Percentiles rank a stretch among this genome's conserved stretches.
Evolutionary conservation across 208 protist genomes (phyloP).

Genomic region (Wallacemonas sp.): DNA sequence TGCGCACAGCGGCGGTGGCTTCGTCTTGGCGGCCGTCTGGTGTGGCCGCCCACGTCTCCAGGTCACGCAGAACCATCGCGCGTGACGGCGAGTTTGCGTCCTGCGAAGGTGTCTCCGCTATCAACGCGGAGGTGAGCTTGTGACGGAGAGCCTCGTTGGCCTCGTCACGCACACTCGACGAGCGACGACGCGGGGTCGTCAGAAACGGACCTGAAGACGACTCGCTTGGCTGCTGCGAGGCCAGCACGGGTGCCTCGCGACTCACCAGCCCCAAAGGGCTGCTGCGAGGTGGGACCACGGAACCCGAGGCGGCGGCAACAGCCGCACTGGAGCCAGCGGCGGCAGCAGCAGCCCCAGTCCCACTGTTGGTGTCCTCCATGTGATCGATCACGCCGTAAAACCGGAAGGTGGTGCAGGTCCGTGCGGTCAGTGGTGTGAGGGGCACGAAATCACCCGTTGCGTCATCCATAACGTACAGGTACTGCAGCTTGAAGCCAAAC

Average conservation of each 20-base stretch:
- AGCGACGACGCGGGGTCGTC: conserved; percentile 1
- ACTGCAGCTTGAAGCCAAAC: conserved; percentile 8
- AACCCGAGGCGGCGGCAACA: too few species aligned
- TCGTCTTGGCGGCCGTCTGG: too few species aligned
- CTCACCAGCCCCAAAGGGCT: too few species aligned
- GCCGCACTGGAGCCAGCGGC: too few species aligned
- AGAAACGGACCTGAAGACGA: background rate
- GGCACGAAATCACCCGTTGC: conserved; percentile 1
- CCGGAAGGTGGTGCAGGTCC: conserved; percentile 1
- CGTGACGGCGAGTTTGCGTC: background rate
- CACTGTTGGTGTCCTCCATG: background rate
- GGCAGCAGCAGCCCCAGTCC: too few species aligned
- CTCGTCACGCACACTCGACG: background rate
- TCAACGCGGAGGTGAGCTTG: background rate
- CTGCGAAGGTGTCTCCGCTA: too few species aligned
- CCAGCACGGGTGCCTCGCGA: background rate
- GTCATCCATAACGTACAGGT: conserved; percentile 15
- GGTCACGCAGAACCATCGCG: background rate
- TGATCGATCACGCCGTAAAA: conserved; percentile 5
- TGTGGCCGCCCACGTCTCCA: background rate
- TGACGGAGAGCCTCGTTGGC: background rate
- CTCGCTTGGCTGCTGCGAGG: background rate
- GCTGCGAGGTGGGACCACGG: too few species aligned
- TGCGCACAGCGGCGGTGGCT: too few species aligned
- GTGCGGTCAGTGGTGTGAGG: background rate